These are phyloP conservation scores for Hypoxylon lienhwacheense DNA, from an alignment of 495 filamentous ascomycete genomes.

Conservation along the genomic window DNA sequence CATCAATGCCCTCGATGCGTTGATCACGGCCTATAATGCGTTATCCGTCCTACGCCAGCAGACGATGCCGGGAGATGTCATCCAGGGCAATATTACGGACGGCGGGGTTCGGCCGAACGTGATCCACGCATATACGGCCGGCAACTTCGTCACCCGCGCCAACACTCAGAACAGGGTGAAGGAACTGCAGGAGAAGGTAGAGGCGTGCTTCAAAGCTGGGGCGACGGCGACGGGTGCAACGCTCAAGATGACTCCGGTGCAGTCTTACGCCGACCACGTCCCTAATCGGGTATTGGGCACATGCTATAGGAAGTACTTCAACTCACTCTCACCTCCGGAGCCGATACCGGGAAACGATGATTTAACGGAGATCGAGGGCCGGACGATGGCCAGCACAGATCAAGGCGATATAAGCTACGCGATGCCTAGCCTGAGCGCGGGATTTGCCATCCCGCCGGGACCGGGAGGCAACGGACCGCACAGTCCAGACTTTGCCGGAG, in stretches of 20 bases:
- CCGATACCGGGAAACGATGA: slow-evolving; percentile 49
- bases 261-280: slow-evolving; percentile 61
- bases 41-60: slow-evolving; percentile 65
- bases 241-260: slow-evolving; percentile 49
- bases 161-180: slow-evolving; percentile 50
- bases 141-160: slow-evolving; percentile 57
- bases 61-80: slow-evolving; percentile 61
- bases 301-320: slow-evolving; percentile 57
- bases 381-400: slow-evolving; percentile 59
- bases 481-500: slow-evolving; percentile 60
- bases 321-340: slow-evolving; percentile 43
- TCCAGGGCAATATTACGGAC: slow-evolving; percentile 61
- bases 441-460: slow-evolving; percentile 57
- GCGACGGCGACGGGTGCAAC: slow-evolving; percentile 62
- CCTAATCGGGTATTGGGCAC: slow-evolving; percentile 60
- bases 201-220: slow-evolving; percentile 62
- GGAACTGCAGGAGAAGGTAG: slow-evolving; percentile 53
- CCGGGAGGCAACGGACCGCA: slow-evolving; percentile 56
- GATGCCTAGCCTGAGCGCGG: slow-evolving; percentile 62
- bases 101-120: slow-evolving; percentile 64
- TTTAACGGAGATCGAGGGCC: slow-evolving; percentile 53
- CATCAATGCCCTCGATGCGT: slow-evolving; percentile 65
- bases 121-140: slow-evolving; percentile 60
- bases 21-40: slow-evolving; percentile 64
- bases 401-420: slow-evolving; percentile 67